Conservation (phyloP, 1,139 yeast species). For the Debaryomyces nepalensis region DNA sequence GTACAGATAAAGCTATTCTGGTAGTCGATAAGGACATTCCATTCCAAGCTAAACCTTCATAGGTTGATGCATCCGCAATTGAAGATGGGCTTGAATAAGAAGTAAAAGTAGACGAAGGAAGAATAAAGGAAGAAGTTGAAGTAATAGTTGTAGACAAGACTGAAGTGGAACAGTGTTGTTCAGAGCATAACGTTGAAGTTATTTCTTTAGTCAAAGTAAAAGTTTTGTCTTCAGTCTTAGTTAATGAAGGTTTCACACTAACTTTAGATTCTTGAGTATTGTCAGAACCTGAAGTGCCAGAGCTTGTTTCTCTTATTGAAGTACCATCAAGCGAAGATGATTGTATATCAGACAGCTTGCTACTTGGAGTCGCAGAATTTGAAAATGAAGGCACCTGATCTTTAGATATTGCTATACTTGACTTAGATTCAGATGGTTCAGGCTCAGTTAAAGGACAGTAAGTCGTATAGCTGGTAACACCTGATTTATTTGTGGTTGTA, state of each 20-base stretch:
- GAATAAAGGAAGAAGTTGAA: not conserved
- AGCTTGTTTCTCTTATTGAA: slow-evolving; percentile 2
- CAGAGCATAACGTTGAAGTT: slow-evolving; percentile 7
- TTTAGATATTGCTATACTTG: too few relatives aligned
- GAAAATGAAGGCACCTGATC: too few relatives aligned
- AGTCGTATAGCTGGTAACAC: slow-evolving; percentile 30
- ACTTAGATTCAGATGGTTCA: slow-evolving; percentile 12
- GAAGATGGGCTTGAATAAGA: slow-evolving; percentile 8
- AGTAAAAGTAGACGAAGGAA: not conserved
- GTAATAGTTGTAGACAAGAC: slow-evolving; percentile 5
- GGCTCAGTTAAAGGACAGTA: slow-evolving; percentile 24
- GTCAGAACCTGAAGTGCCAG: slow-evolving; percentile 1
- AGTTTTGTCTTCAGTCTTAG: not conserved
- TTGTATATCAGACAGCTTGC: slow-evolving; percentile 2
- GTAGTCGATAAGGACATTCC: slow-evolving; percentile 7
- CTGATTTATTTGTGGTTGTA: slow-evolving; percentile 18
- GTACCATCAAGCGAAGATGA: slow-evolving; percentile 8
- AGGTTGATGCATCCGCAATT: slow-evolving; percentile 9
- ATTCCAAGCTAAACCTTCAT: slow-evolving; percentile 11
- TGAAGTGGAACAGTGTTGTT: slow-evolving; percentile 1
- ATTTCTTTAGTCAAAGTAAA: slow-evolving; percentile 9
- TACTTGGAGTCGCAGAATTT: slow-evolving; percentile 2
- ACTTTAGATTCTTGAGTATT: not conserved
- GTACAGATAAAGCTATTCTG: slow-evolving; percentile 3
- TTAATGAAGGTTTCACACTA: not conserved